Conservation (phyloP, 768 basidiomycete species). For the Zangia roseola region DNA sequence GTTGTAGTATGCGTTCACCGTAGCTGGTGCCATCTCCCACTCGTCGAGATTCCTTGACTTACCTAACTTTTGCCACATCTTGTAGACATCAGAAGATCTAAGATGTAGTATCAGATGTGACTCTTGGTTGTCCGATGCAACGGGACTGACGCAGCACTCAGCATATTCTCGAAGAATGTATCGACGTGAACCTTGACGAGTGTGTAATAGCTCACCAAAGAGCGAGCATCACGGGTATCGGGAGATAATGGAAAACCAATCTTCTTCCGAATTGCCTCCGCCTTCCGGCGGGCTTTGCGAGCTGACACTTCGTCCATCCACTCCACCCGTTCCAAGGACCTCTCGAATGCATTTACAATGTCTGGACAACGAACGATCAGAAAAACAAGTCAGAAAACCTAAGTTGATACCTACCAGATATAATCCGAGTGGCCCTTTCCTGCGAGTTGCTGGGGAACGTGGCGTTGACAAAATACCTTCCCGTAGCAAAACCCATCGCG, state of each 20-base stretch:
- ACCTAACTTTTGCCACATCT: conserved; percentile 77
- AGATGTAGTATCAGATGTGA: conserved; percentile 9
- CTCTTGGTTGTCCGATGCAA: background rate
- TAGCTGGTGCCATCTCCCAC: conserved; percentile 90
- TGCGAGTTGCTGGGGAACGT: conserved; percentile 79
- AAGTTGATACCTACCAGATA: conserved; percentile 51
- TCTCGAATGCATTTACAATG: conserved; percentile 81
- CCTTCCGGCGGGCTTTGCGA: conserved; percentile 82
- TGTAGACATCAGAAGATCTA: conserved; percentile 59
- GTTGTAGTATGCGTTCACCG: conserved; percentile 86
- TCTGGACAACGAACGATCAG: conserved; percentile 41
- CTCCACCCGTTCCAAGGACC: conserved; percentile 64
- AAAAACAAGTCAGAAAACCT: background rate
- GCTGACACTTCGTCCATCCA: conserved; percentile 94
- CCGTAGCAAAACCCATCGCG: conserved; percentile 84
- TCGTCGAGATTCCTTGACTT: conserved; percentile 60
- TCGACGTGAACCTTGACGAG: conserved; percentile 61
- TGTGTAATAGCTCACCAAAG: conserved; percentile 73
- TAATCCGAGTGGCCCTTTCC: conserved; percentile 78
- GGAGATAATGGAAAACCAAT: conserved; percentile 92
- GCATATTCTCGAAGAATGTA: conserved; percentile 83
- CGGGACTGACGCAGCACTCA: conserved; percentile 52
- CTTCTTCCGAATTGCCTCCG: conserved; percentile 60
- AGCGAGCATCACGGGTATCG: conserved; percentile 66
- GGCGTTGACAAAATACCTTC: conserved; percentile 84